Conservation (phyloP, 768 basidiomycete genomes). For the Krasilnikovozyma curviuscula region DNA sequence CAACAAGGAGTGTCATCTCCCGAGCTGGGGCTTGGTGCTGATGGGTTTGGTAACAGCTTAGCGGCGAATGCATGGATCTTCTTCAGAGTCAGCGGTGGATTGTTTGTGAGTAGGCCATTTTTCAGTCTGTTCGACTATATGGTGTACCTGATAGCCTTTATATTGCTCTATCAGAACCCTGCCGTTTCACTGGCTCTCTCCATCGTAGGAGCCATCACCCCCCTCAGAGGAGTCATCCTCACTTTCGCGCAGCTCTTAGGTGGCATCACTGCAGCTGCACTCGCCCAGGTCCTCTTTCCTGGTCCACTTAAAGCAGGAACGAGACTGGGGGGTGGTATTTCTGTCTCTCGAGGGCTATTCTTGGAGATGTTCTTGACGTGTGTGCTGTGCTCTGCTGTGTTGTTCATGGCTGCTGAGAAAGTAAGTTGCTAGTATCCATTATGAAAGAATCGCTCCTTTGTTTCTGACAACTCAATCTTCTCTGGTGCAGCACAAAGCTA, state of each 20-base stretch:
- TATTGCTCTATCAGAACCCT: constrained; percentile 29
- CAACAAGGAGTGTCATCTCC: background rate
- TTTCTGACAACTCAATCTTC: no score
- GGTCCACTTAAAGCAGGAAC: constrained; percentile 22
- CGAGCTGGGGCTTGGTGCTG: no score
- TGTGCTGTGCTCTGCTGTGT: constrained; percentile 4
- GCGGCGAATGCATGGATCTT: background rate
- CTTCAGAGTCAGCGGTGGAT: constrained; percentile 6
- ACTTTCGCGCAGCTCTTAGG: constrained; percentile 24
- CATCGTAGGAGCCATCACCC: constrained; percentile 26
- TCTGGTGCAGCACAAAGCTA: constrained; percentile 29
- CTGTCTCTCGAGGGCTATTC: constrained; percentile 23
- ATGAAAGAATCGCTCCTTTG: background rate
- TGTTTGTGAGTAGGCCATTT: background rate
- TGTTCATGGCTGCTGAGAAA: constrained; percentile 10
- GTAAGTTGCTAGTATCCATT: background rate
- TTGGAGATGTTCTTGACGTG: constrained; percentile 29
- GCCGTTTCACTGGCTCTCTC: constrained; percentile 27
- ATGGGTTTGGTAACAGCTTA: no score
- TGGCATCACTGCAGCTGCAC: constrained; percentile 25
- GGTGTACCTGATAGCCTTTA: constrained; percentile 26
- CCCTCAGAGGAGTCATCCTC: constrained; percentile 24
- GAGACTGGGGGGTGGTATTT: constrained; percentile 16
- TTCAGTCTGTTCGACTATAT: constrained; percentile 6
- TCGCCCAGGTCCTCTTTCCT: constrained; percentile 24